Conservation (phyloP, 2,329 filamentous ascomycete genomes). For the Pseudopyricularia cyperi region DNA sequence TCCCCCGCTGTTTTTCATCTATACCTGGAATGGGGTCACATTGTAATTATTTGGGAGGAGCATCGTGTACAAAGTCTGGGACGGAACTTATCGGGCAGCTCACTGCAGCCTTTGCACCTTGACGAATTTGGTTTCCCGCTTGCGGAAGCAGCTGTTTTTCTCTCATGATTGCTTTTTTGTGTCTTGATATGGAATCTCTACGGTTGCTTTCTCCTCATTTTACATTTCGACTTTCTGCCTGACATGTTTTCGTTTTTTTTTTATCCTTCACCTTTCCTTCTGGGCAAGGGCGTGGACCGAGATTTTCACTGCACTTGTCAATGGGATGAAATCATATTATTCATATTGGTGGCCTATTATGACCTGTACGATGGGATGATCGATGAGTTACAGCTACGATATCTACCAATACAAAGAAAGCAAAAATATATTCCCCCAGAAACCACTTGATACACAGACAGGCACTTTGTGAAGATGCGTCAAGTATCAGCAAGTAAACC, state of each 20-base stretch:
- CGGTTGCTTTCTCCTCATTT: background rate
- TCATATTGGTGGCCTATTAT: constrained; percentile 1
- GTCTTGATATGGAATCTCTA: background rate
- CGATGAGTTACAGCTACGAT: constrained; percentile 1
- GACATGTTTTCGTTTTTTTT: background rate
- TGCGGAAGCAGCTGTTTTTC: background rate
- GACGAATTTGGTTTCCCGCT: background rate
- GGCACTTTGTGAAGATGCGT: background rate
- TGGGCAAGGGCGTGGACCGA: background rate
- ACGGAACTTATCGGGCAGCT: background rate
- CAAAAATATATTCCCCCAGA: background rate
- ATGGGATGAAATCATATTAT: background rate
- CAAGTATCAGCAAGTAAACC: background rate
- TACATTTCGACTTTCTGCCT: background rate
- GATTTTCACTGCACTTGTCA: background rate
- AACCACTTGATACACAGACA: background rate
- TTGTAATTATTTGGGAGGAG: background rate
- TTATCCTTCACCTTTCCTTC: background rate
- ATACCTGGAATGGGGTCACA: background rate
- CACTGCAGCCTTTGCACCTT: background rate
- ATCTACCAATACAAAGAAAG: background rate
- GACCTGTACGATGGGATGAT: constrained; percentile 1
- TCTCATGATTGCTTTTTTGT: background rate
- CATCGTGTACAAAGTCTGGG: background rate
- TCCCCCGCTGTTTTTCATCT: background rate